A percentile compares a stretch with the other conserved stretches of the same genome.
phyloP scores from a whole-genome alignment of 129 eudicot genomes.

The Flaveria robusta region DNA sequence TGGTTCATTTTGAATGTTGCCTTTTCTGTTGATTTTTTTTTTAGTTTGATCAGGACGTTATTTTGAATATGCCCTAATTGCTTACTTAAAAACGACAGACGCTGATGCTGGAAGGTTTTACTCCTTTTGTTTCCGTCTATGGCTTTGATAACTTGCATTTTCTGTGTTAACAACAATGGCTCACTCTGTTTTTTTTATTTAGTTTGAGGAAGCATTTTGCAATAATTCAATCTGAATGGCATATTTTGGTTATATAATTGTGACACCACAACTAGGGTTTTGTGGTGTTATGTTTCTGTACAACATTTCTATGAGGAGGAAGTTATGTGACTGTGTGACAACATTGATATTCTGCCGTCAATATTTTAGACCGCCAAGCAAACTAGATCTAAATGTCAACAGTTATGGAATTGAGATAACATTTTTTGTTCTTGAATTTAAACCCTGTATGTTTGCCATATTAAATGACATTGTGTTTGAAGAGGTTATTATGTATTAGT shows the following conservation, averaged over 20 bases:
- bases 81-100: slow-evolving; percentile 79
- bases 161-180: background rate
- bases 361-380: background rate
- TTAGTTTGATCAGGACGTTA: slow-evolving; percentile 55
- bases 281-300: background rate
- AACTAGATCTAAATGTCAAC: background rate
- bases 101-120: slow-evolving; percentile 81
- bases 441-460: background rate
- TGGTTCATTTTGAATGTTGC: too few species aligned
- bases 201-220: background rate
- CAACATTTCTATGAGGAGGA: background rate
- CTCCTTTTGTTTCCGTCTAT: background rate
- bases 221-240: background rate
- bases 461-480: background rate
- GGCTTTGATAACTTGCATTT: slow-evolving; percentile 5
- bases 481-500: too few species aligned
- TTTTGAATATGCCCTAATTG: slow-evolving; percentile 90
- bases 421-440: background rate
- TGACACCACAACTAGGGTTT: background rate
- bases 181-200: too few species aligned
- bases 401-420: background rate
- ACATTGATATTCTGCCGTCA: background rate
- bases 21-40: slow-evolving; percentile 17
- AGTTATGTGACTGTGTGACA: background rate
- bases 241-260: background rate